A percentile compares a stretch with the other conserved stretches of the same genome.
These are phyloP conservation scores for Zoysia pacifica DNA, from an alignment of 176 grass and related monocot genomes.

Conservation along the genomic window DNA sequence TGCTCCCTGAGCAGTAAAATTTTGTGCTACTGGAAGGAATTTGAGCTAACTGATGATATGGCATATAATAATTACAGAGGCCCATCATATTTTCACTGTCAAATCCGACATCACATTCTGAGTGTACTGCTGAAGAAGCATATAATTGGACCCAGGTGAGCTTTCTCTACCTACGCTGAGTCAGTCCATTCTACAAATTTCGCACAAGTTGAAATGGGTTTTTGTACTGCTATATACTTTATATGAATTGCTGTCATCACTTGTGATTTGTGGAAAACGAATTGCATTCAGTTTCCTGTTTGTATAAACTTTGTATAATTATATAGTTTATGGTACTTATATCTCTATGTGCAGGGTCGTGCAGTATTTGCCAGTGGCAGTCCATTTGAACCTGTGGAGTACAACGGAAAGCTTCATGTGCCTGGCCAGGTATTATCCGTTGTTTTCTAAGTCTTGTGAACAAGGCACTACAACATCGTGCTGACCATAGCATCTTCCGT, in stretches of 20 bases:
- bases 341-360: slow-evolving; percentile 61
- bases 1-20: slow-evolving; percentile 4
- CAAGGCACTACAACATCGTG: neutral
- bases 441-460: slow-evolving; percentile 18
- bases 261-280: neutral
- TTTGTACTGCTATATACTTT: neutral
- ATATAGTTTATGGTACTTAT: neutral
- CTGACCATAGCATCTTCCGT: neutral
- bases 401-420: slow-evolving; percentile 65
- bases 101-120: slow-evolving; percentile 90
- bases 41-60: slow-evolving; percentile 14
- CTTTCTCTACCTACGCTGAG: neutral
- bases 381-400: slow-evolving; percentile 89
- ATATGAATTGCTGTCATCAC: neutral
- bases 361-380: slow-evolving; percentile 97
- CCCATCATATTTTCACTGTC: slow-evolving; percentile 88
- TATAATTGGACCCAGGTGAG: slow-evolving; percentile 84
- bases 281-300: neutral
- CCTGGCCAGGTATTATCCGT: slow-evolving; percentile 76
- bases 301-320: slow-evolving; percentile 6
- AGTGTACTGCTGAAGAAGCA: slow-evolving; percentile 95
- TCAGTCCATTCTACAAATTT: neutral
- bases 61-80: slow-evolving; percentile 49
- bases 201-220: neutral
- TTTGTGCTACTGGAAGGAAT: slow-evolving; percentile 12